Evolutionary conservation across 176 grass and related monocot genomes (phyloP).

Genomic region (Oryza australiensis): DNA sequence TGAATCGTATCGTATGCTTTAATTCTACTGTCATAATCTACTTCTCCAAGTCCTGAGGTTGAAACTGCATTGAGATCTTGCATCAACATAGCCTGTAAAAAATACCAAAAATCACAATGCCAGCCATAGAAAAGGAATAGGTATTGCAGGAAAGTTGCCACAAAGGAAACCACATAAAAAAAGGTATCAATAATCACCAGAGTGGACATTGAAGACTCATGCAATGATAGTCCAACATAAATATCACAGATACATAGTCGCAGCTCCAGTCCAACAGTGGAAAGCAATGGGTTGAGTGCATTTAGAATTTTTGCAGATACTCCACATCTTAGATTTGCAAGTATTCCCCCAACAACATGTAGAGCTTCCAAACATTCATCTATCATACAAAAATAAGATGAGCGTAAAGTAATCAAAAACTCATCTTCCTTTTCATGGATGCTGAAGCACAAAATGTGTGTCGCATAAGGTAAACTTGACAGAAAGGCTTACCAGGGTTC

Average conservation of each 20-base stretch:
- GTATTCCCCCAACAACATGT: conserved; percentile 60
- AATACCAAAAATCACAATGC: conserved; percentile 11
- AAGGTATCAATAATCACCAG: conserved; percentile 60
- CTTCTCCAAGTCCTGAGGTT: conserved; percentile 68
- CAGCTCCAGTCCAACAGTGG: conserved; percentile 60
- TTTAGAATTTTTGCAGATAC: conserved; percentile 63
- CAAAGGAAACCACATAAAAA: conserved; percentile 10
- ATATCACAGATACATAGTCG: conserved; percentile 85
- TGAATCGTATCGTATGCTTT: conserved; percentile 59
- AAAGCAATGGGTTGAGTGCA: conserved; percentile 75
- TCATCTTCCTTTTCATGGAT: not conserved
- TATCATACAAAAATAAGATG: conserved; percentile 30
- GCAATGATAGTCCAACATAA: conserved; percentile 52
- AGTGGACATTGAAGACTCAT: conserved; percentile 63
- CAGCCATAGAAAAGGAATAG: conserved; percentile 30
- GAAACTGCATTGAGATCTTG: conserved; percentile 88
- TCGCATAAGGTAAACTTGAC: conserved; percentile 24
- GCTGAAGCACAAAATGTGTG: conserved; percentile 21
- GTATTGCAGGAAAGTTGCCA: conserved; percentile 1
- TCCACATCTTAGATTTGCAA: conserved; percentile 58
- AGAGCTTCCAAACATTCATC: conserved; percentile 84
- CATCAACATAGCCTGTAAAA: conserved; percentile 68
- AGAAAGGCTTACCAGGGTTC: conserved; percentile 53
- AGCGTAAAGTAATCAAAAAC: conserved; percentile 8
- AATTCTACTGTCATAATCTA: conserved; percentile 82